Conservation (phyloP, 768 basidiomycete genomes). For the Boletus reticuloceps region DNA sequence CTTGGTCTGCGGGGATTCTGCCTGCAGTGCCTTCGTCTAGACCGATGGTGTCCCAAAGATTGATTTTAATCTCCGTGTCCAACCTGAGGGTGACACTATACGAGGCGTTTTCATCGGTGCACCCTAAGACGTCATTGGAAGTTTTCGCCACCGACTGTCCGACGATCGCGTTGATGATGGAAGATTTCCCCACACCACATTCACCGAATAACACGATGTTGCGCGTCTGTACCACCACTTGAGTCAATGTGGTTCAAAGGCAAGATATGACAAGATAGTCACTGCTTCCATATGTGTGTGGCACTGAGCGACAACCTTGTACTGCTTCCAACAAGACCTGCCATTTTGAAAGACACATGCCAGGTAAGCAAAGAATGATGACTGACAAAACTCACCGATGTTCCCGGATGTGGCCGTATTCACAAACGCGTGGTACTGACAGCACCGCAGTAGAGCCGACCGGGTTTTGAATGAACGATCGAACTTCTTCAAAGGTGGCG, state of each 20-base stretch:
- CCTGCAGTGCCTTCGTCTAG: conserved; percentile 31
- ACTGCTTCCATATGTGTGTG: conserved; percentile 5
- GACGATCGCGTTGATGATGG: conserved; percentile 37
- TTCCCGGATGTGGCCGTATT: not conserved
- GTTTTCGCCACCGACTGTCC: conserved; percentile 23
- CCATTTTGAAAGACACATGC: not conserved
- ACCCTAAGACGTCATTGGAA: conserved; percentile 29
- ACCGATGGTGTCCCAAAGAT: conserved; percentile 36
- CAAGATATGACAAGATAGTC: not conserved
- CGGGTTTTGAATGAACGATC: not conserved
- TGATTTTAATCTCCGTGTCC: conserved; percentile 14
- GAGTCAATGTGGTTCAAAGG: not conserved
- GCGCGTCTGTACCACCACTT: conserved; percentile 4
- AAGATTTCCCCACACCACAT: conserved; percentile 38
- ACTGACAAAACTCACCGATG: conserved; percentile 2
- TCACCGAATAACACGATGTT: conserved; percentile 38
- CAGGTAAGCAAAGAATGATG: not conserved
- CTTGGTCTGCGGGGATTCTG: conserved; percentile 9
- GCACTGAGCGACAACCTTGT: not conserved
- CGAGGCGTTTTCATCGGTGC: conserved; percentile 22
- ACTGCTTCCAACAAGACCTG: not conserved
- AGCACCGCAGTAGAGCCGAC: not conserved
- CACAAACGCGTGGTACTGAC: not conserved
- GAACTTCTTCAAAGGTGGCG: not conserved
- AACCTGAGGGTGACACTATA: conserved; percentile 14